These are phyloP conservation scores for Myxozyma sirexii DNA, from an alignment of 805 yeast species.

Conservation along the genomic window DNA sequence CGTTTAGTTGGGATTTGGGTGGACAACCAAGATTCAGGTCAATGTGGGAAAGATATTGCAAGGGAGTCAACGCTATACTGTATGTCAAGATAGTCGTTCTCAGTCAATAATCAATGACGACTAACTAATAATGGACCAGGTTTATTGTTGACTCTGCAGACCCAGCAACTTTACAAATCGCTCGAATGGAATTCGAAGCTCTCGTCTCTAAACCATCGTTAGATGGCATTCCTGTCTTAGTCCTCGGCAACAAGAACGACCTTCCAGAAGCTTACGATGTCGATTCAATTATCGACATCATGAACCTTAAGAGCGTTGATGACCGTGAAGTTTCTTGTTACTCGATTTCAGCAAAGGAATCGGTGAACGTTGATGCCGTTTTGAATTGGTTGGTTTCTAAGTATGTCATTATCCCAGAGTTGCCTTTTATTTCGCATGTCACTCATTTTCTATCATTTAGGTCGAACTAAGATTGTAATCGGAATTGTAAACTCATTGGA, in stretches of 20 bases:
- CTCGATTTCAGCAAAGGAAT: constrained; percentile 44
- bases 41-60: constrained; percentile 48
- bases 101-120: too few relatives aligned
- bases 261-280: constrained; percentile 41
- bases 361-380: constrained; percentile 43
- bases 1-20: constrained; percentile 45
- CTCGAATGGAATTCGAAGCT: constrained; percentile 42
- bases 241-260: constrained; percentile 45
- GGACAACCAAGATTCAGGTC: constrained; percentile 46
- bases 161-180: constrained; percentile 39
- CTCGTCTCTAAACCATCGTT: constrained; percentile 40
- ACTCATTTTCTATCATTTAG: neutral
- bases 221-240: constrained; percentile 43
- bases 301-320: constrained; percentile 40
- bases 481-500: too few relatives aligned
- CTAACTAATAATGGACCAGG: constrained; percentile 14
- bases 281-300: constrained; percentile 41
- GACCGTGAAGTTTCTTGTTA: constrained; percentile 44
- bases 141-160: constrained; percentile 46
- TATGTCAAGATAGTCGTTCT: too few relatives aligned
- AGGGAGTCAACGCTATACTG: constrained; percentile 44
- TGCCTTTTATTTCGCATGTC: neutral
- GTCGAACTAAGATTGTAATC: neutral
- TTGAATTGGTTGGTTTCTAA: constrained; percentile 43
- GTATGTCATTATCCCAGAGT: constrained; percentile 6